Evolutionary conservation across 495 filamentous ascomycete genomes (phyloP).

Genomic region (Penicillium turbatum): DNA sequence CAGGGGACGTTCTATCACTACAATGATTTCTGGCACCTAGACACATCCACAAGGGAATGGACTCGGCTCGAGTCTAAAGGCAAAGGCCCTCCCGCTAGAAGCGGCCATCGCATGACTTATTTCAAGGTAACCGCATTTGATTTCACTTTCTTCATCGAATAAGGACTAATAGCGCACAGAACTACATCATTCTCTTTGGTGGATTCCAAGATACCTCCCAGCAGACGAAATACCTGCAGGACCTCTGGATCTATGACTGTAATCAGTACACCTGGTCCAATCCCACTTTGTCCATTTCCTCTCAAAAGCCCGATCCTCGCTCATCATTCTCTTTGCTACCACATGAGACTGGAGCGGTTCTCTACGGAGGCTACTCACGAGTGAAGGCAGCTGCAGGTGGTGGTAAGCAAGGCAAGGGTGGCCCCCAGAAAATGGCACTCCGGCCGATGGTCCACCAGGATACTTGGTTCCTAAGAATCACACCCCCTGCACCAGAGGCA

Average conservation of each 20-base stretch:
- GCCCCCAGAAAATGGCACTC: constrained; percentile 62
- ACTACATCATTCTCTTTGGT: constrained; percentile 69
- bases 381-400: constrained; percentile 61
- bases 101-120: constrained; percentile 92
- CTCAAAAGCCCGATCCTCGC: constrained; percentile 81
- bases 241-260: constrained; percentile 66
- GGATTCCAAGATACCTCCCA: constrained; percentile 96
- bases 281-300: constrained; percentile 64
- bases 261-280: constrained; percentile 72
- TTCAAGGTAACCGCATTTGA: constrained; percentile 58
- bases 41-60: constrained; percentile 81
- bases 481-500: constrained; percentile 60
- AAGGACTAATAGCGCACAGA: constrained; percentile 27
- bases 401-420: constrained; percentile 58
- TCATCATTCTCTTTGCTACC: constrained; percentile 88
- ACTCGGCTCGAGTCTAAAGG: constrained; percentile 81
- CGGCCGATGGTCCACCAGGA: constrained; percentile 89
- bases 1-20: constrained; percentile 99
- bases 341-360: constrained; percentile 79
- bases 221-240: constrained; percentile 81
- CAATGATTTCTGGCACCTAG: constrained; percentile 95
- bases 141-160: constrained; percentile 25
- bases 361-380: constrained; percentile 91
- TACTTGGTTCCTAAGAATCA: constrained; percentile 86
- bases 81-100: constrained; percentile 81